Evolutionary conservation across 73 alveolate genomes (phyloP).

Genomic region (Paramecium primaurelia): DNA sequence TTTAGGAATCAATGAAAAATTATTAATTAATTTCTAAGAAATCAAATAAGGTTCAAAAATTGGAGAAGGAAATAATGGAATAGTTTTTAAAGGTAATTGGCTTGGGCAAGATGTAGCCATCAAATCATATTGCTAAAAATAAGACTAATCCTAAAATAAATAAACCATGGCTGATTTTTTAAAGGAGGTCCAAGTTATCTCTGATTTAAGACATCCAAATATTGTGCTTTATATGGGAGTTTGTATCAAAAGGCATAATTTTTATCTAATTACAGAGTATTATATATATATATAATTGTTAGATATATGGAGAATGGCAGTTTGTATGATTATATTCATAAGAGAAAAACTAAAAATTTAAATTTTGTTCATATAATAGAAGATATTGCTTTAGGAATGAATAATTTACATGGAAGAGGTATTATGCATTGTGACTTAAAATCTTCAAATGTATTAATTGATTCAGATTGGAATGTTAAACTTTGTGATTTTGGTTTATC

Average conservation of each 20-base stretch:
- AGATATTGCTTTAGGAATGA: slow-evolving; percentile 90
- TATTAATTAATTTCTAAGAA: slow-evolving; percentile 34
- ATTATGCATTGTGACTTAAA: slow-evolving; percentile 94
- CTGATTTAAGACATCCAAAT: slow-evolving; percentile 93
- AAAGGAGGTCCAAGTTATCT: slow-evolving; percentile 88
- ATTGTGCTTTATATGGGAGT: slow-evolving; percentile 91
- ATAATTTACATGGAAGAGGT: slow-evolving; percentile 87
- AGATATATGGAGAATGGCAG: slow-evolving; percentile 65
- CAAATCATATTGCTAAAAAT: slow-evolving; percentile 77
- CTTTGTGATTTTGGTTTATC: slow-evolving; percentile 94
- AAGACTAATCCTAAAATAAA: background rate
- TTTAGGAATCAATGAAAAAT: slow-evolving; percentile 54
- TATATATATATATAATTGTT: background rate
- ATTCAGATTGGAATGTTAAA: slow-evolving; percentile 90
- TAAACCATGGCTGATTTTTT: slow-evolving; percentile 80
- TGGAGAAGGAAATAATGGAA: slow-evolving; percentile 89
- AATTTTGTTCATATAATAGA: slow-evolving; percentile 79
- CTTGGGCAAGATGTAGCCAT: slow-evolving; percentile 84
- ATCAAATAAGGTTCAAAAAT: slow-evolving; percentile 42
- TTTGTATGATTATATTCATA: slow-evolving; percentile 76
- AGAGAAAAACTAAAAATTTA: slow-evolving; percentile 54
- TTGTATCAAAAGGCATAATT: slow-evolving; percentile 71
- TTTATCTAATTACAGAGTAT: slow-evolving; percentile 91
- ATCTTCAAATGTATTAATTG: slow-evolving; percentile 84
- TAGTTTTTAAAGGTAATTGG: slow-evolving; percentile 88